Conservation (phyloP, 441 rosid species). For the Corymbia citriodora region DNA sequence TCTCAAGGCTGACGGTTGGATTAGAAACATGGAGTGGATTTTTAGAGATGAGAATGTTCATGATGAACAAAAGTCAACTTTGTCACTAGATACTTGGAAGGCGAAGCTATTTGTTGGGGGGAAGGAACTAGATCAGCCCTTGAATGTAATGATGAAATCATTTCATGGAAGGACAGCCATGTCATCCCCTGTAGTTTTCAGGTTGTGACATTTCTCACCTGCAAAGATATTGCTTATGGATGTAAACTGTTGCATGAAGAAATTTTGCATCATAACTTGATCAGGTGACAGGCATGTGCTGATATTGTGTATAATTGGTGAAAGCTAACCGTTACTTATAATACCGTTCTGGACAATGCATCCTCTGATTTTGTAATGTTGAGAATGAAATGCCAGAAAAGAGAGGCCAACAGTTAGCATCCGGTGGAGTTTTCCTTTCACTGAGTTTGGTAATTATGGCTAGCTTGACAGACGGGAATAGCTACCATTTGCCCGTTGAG, state of each 20-base stretch:
- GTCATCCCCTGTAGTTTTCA: too few relatives aligned
- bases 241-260: background rate
- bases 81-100: too few relatives aligned
- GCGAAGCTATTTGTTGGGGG: too few relatives aligned
- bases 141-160: too few relatives aligned
- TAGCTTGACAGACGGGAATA: conserved; percentile 44
- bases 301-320: background rate
- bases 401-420: background rate
- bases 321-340: background rate
- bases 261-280: background rate
- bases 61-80: too few relatives aligned
- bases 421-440: background rate
- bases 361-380: background rate
- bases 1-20: too few relatives aligned
- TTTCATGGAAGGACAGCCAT: too few relatives aligned
- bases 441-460: background rate
- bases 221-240: background rate
- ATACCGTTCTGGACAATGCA: background rate
- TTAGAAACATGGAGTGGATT: too few relatives aligned
- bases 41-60: too few relatives aligned
- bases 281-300: background rate
- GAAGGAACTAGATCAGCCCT: too few relatives aligned
- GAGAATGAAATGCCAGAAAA: background rate
- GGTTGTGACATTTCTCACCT: background rate
- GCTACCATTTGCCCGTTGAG: conserved; percentile 58